These are phyloP conservation scores for Glarea lozoyensis DNA, from an alignment of 495 filamentous ascomycete species.

Conservation along the genomic window DNA sequence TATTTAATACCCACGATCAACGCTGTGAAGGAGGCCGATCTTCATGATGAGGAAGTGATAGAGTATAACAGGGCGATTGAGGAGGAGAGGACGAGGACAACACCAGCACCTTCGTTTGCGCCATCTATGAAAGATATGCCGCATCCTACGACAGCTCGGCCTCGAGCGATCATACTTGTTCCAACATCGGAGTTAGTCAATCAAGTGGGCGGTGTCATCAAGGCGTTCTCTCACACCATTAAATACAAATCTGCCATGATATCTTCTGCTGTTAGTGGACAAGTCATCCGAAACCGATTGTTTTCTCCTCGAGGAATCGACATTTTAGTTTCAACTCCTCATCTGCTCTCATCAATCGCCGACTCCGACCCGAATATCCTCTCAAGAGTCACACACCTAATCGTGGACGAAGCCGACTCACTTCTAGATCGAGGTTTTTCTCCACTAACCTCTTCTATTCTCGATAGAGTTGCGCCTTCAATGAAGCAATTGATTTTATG, in stretches of 20 bases:
- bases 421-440: conserved; percentile 88
- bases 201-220: conserved; percentile 72
- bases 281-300: conserved; percentile 77
- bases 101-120: conserved; percentile 4
- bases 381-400: conserved; percentile 73
- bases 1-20: conserved; percentile 79
- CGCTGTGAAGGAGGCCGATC: conserved; percentile 72
- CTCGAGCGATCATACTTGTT: conserved; percentile 78
- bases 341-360: conserved; percentile 77
- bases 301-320: conserved; percentile 79
- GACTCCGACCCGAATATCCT: conserved; percentile 81
- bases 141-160: conserved; percentile 64
- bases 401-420: conserved; percentile 93
- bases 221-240: conserved; percentile 68
- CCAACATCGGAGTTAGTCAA: conserved; percentile 89
- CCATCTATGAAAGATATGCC: conserved; percentile 51
- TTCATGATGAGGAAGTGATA: conserved; percentile 44
- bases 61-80: conserved; percentile 39
- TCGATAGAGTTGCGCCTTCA: conserved; percentile 67
- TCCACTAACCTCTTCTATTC: conserved; percentile 68
- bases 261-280: conserved; percentile 62
- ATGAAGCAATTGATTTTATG: conserved; percentile 87
- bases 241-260: conserved; percentile 77
- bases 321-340: conserved; percentile 78
- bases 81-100: conserved; percentile 31